phyloP scores from a whole-genome alignment of 768 basidiomycete species.

The Pulveroboletus sp. region DNA sequence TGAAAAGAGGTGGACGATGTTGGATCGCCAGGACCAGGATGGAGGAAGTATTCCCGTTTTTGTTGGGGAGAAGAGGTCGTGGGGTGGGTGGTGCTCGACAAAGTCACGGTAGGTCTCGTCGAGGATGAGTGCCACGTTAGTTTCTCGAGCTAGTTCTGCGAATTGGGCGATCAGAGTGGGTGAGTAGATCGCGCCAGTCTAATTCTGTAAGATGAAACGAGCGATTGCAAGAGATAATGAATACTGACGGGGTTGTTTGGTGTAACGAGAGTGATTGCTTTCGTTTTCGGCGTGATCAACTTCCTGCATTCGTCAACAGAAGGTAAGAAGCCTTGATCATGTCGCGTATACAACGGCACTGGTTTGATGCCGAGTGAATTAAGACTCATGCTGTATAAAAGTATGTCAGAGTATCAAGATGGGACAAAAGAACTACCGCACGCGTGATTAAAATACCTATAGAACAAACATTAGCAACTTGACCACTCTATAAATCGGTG shows the following conservation, averaged over 20 bases:
- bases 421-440: constrained; percentile 21
- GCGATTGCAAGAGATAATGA: not conserved
- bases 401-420: not conserved
- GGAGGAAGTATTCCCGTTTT: not conserved
- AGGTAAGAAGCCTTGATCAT: constrained; percentile 58
- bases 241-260: constrained; percentile 70
- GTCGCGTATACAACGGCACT: constrained; percentile 50
- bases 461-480: not conserved
- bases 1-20: constrained; percentile 69
- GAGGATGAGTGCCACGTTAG: constrained; percentile 64
- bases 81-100: constrained; percentile 49
- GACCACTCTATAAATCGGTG: not conserved
- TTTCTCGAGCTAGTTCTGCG: constrained; percentile 50
- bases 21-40: constrained; percentile 52
- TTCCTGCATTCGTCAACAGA: constrained; percentile 46
- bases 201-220: not conserved
- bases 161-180: constrained; percentile 57
- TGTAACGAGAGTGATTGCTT: constrained; percentile 71
- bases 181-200: constrained; percentile 73
- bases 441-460: constrained; percentile 68
- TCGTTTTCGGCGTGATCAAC: constrained; percentile 56
- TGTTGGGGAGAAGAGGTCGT: constrained; percentile 47
- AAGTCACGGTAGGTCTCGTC: constrained; percentile 92
- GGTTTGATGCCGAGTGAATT: constrained; percentile 60
- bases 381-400: constrained; percentile 55